These are phyloP conservation scores for Limonium bicolor DNA, from an alignment of 148 eudicot genomes.

Conservation along the genomic window DNA sequence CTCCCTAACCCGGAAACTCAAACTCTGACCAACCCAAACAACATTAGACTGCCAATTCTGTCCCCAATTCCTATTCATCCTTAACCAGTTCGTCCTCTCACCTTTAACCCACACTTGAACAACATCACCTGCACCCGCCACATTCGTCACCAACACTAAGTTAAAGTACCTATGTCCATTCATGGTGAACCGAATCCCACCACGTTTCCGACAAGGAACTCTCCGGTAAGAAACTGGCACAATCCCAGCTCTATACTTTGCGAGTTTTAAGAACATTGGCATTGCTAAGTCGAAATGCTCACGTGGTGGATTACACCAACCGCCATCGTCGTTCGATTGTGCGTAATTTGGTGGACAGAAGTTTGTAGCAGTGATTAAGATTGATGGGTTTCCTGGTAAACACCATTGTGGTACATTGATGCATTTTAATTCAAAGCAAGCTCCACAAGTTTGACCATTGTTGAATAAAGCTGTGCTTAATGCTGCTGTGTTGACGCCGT, in stretches of 20 bases:
- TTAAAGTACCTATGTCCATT: conserved; percentile 81
- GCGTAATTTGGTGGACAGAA: conserved; percentile 85
- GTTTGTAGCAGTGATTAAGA: conserved; percentile 67
- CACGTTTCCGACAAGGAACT: conserved; percentile 73
- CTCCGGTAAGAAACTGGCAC: conserved; percentile 80
- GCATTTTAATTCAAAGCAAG: conserved; percentile 79
- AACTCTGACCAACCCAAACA: conserved; percentile 51
- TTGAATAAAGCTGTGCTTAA: conserved; percentile 82
- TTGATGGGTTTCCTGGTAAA: conserved; percentile 77
- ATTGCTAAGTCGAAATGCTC: conserved; percentile 77
- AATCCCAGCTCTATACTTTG: conserved; percentile 80
- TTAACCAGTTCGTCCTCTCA: conserved; percentile 48
- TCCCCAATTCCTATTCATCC: conserved; percentile 88
- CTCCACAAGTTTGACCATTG: conserved; percentile 75
- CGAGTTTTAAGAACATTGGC: conserved; percentile 83
- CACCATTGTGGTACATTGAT: conserved; percentile 60
- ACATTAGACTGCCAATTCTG: conserved; percentile 80
- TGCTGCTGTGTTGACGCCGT: conserved; percentile 81
- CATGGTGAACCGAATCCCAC: conserved; percentile 73
- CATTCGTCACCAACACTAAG: conserved; percentile 58
- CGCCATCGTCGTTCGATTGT: conserved; percentile 59
- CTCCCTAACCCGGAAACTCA: conserved; percentile 62
- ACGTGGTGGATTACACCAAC: conserved; percentile 92
- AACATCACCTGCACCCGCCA: conserved; percentile 80
- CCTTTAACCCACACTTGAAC: conserved; percentile 49